phyloP scores from a whole-genome alignment of 257 asterid genomes.

The Echites panduratus region DNA sequence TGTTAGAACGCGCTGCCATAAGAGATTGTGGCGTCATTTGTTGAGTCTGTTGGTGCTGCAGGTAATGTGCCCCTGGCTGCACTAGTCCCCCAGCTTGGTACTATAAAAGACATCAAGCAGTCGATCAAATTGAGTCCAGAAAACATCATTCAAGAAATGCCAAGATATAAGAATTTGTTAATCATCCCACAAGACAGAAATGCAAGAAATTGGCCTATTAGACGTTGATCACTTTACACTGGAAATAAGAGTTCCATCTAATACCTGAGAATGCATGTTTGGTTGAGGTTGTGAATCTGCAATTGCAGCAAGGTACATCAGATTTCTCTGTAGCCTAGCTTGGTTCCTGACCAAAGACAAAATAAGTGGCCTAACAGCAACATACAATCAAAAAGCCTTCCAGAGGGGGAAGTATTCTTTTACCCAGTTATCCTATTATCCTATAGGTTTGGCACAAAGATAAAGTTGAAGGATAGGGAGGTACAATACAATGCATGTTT shows the following conservation, averaged over 20 bases:
- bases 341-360: conserved; percentile 48
- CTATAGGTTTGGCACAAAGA: background rate
- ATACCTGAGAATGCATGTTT: conserved; percentile 81
- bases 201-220: background rate
- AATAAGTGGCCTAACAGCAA: background rate
- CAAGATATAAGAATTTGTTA: background rate
- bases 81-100: conserved; percentile 49
- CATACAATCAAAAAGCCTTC: background rate
- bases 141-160: background rate
- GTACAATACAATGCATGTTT: background rate
- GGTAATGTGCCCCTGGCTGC: conserved; percentile 63
- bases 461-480: background rate
- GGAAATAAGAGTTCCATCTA: too few species aligned
- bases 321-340: conserved; percentile 81
- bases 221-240: background rate
- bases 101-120: conserved; percentile 26
- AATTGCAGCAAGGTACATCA: conserved; percentile 96
- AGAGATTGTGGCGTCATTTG: conserved; percentile 70
- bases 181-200: background rate
- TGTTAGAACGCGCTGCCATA: conserved; percentile 76
- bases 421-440: background rate
- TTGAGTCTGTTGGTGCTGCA: conserved; percentile 75
- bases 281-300: conserved; percentile 98
- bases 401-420: background rate
- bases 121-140: background rate